Conservation (phyloP, 2,329 filamentous ascomycete species). For the Aspergillus hortae region DNA sequence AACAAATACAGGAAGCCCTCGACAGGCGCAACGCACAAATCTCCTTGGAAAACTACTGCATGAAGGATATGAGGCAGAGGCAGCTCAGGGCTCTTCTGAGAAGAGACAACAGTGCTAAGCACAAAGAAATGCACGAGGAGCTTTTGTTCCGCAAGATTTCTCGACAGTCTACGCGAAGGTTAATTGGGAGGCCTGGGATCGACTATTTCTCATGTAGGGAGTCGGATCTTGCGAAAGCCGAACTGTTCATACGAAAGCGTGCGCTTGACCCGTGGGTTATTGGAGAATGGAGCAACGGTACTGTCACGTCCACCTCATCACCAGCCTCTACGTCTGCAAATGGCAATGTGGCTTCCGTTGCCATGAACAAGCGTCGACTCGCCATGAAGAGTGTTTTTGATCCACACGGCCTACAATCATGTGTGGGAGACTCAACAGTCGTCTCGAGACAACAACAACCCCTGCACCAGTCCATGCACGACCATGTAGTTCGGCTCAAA, state of each 20-base stretch:
- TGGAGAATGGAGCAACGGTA: constrained; percentile 31
- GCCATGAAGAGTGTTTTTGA: constrained; percentile 15
- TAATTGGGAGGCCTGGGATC: constrained; percentile 8
- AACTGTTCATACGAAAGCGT: constrained; percentile 27
- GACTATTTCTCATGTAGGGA: constrained; percentile 28
- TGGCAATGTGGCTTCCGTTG: background rate
- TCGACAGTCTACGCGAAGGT: constrained; percentile 13
- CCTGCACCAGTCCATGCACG: too few relatives aligned
- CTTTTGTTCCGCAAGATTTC: constrained; percentile 26
- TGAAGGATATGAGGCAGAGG: constrained; percentile 32
- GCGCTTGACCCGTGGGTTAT: constrained; percentile 26
- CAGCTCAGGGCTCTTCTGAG: constrained; percentile 30
- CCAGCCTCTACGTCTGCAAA: background rate
- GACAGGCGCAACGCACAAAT: constrained; percentile 23
- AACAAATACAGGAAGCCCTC: constrained; percentile 16
- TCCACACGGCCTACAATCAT: constrained; percentile 2
- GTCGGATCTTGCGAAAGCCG: constrained; percentile 29
- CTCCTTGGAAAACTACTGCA: constrained; percentile 23
- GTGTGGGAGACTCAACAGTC: background rate
- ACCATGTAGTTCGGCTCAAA: constrained; percentile 15
- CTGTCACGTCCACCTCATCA: constrained; percentile 12
- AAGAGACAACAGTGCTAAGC: constrained; percentile 30
- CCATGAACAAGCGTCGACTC: background rate
- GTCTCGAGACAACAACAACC: too few relatives aligned
- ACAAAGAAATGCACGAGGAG: constrained; percentile 22